These are phyloP conservation scores for Kockiozyma suomiensis DNA, from an alignment of 805 yeast genomes.

Conservation along the genomic window DNA sequence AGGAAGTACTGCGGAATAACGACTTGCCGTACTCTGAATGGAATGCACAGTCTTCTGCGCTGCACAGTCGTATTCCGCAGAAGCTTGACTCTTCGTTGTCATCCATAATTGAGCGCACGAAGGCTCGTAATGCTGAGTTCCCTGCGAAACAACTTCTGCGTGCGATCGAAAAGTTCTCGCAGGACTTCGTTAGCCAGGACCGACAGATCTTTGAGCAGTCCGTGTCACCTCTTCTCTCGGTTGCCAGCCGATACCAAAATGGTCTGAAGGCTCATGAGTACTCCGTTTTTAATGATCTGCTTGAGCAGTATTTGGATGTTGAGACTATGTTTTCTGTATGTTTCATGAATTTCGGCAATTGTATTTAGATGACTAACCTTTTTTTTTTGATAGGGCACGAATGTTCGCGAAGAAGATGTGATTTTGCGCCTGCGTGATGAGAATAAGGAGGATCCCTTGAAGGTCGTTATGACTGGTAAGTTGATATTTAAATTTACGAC, in stretches of 20 bases:
- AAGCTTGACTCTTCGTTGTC: slow-evolving; percentile 70
- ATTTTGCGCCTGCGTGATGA: slow-evolving; percentile 85
- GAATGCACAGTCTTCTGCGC: slow-evolving; percentile 80
- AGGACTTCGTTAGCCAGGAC: slow-evolving; percentile 49
- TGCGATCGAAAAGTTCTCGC: slow-evolving; percentile 65
- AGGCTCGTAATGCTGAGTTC: slow-evolving; percentile 74
- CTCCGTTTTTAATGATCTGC: slow-evolving; percentile 65
- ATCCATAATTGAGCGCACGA: slow-evolving; percentile 66
- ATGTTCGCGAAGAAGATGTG: slow-evolving; percentile 84
- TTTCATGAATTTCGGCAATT: background rate
- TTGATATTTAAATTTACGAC: no score
- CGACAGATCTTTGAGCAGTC: slow-evolving; percentile 54
- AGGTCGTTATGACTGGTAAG: slow-evolving; percentile 58
- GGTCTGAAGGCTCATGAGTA: slow-evolving; percentile 88
- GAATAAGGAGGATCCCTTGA: slow-evolving; percentile 70
- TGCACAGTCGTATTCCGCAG: slow-evolving; percentile 85
- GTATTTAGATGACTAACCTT: background rate
- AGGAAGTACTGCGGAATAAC: slow-evolving; percentile 72
- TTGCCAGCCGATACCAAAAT: slow-evolving; percentile 67
- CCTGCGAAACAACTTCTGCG: slow-evolving; percentile 86
- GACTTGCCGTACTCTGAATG: slow-evolving; percentile 93
- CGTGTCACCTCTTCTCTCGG: slow-evolving; percentile 70
- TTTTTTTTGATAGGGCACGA: slow-evolving; percentile 52
- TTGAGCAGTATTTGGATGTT: slow-evolving; percentile 72
- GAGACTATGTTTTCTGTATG: slow-evolving; percentile 67